These are phyloP conservation scores for Meira nashicola DNA, from an alignment of 1,284 basidiomycete species.

Conservation along the genomic window DNA sequence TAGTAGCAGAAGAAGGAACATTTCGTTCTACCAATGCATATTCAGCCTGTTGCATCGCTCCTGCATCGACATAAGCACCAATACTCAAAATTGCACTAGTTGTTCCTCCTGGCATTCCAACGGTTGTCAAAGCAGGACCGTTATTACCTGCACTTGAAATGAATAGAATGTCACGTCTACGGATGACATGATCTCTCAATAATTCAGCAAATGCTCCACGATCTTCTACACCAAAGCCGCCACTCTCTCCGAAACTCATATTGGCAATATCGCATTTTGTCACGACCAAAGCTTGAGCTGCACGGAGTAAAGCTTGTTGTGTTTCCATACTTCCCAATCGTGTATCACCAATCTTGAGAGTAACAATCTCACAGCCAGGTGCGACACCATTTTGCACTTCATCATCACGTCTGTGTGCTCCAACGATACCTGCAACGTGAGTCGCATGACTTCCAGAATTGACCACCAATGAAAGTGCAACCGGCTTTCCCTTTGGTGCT, in stretches of 20 bases:
- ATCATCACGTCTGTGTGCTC: conserved; percentile 41
- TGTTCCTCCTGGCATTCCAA: conserved; percentile 52
- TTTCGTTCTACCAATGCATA: conserved; percentile 51
- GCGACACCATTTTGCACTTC: conserved; percentile 51
- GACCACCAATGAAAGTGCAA: conserved; percentile 40
- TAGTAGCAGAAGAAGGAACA: conserved; percentile 49
- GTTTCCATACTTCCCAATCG: conserved; percentile 49
- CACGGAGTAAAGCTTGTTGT: conserved; percentile 52
- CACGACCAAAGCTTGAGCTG: conserved; percentile 51
- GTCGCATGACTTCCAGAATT: conserved; percentile 52
- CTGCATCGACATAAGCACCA: conserved; percentile 52
- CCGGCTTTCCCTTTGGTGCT: conserved; percentile 7
- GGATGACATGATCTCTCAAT: conserved; percentile 44
- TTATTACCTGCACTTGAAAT: conserved; percentile 50
- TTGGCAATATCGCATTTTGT: conserved; percentile 52
- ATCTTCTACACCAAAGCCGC: conserved; percentile 48
- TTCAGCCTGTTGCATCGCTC: conserved; percentile 52
- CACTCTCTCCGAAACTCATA: conserved; percentile 53
- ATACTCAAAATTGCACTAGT: conserved; percentile 50
- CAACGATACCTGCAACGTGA: conserved; percentile 53
- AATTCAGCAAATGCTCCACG: conserved; percentile 49
- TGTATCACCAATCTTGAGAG: conserved; percentile 43
- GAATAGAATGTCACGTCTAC: conserved; percentile 46
- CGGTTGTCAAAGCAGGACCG: conserved; percentile 52
- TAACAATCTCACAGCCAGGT: conserved; percentile 51